Evolutionary conservation across 305 asterid species (phyloP), one percentile per base, ranked within the genome.

Genomic region (Vinca major): DNA sequence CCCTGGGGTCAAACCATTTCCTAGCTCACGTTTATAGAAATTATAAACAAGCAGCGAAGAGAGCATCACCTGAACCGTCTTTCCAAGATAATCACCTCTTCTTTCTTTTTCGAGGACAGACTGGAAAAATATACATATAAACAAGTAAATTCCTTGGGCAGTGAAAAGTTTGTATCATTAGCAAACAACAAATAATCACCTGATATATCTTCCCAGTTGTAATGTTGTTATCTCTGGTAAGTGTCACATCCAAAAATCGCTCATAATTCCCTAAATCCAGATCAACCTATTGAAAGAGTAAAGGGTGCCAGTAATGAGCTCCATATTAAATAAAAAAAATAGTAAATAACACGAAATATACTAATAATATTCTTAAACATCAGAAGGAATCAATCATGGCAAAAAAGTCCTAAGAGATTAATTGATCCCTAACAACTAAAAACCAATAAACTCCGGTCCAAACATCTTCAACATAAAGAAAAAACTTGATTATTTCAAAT

Each of bases 131-230:
- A 73, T 72, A 61, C 72, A 75, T 73, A 66, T 43, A 63, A 26
- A 26, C 33, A 26, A 26, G 66, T 75, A 64, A 75, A 71, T 62
- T 55, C 66, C 66, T 48, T 12, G 21, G 54, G 73, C 62, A 73
- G 50, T 36, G 60, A 71, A 63, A 65, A 76, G 33, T 26, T 0
- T 0, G 33, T 26, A 26, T 26, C 33, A 26, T 20, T 49, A 56
- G 13, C 11, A 51, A 39, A 16, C n/a, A 50, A 62, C 71, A 33
- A 19, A 37, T 63, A 53, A 57, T 68, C 76, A 88, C 98, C 97
- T 92, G 97, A 79, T 90, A 92, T 73, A 92, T 90, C 87, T 92
- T 90, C 70, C 98, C 98, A 26, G 98, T 90, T 50, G 98, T 92
- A 69, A 92, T 92, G 72, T 92, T 92, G 83, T 92, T 92, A 70